Base-by-base conservation (phyloP, 768 basidiomycete genomes). In the Austroboletus festivus region DNA sequence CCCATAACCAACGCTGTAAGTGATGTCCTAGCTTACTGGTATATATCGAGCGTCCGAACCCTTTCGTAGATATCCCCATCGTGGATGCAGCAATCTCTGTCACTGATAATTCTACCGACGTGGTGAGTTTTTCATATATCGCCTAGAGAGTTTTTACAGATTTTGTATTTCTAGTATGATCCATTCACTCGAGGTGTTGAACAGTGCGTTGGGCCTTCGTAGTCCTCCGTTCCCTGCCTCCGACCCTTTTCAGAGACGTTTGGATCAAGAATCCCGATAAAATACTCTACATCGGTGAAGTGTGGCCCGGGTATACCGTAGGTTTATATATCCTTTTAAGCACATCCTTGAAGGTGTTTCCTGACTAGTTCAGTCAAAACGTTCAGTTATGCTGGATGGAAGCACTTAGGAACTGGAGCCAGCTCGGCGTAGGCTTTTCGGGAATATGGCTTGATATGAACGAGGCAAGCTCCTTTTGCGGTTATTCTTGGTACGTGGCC, bases 181-280 rank as follows among this genome's bases (percentile, higher is more conserved):
- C 81, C 84, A 8, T 90, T 85, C 62, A 75, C 75, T 6, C 67
- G 74, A 30, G 89, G 89, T 38, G 65, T 69, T 18, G 81, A 83
- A 53, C 64, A 71, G 83, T 83, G 56, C 53, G 77, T 42, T 50
- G 26, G 16, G 6, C 16, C 31, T 26, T n/a, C n/a, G 2, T 31
- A 35, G 33, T n/a, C 39, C 2, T 22, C 20, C 11, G 38, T 48
- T 1, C 24, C 43, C 13, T 12, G 41, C 18, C 33, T 46, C n/a
- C 5, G 28, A 53, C 16, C 8, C 5, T 43, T 4, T 23, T 19
- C 51, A 85, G 84, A n/a, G 76, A 79, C 41, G 76, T 81, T 0
- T 90, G 83, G 64, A 77, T 91, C 43, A 87, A 80, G 56, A 89
- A 90, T 61, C 83, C 82, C 0, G 83, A 90, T 57, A 82, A 81